Evolutionary conservation across 345 rosid genomes (phyloP).

Genomic region (Ailanthus altissimus): DNA sequence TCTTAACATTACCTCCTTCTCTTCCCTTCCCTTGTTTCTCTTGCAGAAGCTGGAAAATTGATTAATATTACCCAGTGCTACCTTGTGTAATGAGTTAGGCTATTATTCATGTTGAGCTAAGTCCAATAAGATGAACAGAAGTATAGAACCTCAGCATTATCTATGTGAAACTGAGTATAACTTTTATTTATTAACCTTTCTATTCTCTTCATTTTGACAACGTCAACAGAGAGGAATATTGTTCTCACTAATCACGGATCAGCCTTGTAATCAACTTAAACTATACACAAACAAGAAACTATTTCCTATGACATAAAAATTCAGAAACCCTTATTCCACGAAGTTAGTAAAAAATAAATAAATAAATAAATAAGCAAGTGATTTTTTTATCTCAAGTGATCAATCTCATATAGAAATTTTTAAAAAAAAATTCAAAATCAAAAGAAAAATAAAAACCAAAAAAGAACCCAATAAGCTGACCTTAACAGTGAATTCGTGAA

Average conservation of each 20-base stretch:
- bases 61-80: background rate
- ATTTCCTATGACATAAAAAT: background rate
- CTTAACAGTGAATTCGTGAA: constrained; percentile 87
- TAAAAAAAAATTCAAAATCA: background rate
- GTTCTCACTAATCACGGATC: background rate
- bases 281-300: background rate
- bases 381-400: background rate
- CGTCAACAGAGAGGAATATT: background rate
- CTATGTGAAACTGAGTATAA: background rate
- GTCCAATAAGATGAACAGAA: background rate
- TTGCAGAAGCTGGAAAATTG: background rate
- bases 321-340: background rate
- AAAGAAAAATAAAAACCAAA: background rate
- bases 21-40: background rate
- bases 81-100: background rate
- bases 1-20: no score
- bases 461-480: constrained; percentile 31
- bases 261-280: background rate
- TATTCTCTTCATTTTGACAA: background rate
- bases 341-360: background rate
- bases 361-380: background rate
- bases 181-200: background rate
- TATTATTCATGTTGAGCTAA: background rate
- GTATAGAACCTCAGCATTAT: background rate
- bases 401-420: background rate